These are phyloP conservation scores for Musa acuminata DNA, from an alignment of 176 grass and related monocot genomes.

Conservation along the genomic window DNA sequence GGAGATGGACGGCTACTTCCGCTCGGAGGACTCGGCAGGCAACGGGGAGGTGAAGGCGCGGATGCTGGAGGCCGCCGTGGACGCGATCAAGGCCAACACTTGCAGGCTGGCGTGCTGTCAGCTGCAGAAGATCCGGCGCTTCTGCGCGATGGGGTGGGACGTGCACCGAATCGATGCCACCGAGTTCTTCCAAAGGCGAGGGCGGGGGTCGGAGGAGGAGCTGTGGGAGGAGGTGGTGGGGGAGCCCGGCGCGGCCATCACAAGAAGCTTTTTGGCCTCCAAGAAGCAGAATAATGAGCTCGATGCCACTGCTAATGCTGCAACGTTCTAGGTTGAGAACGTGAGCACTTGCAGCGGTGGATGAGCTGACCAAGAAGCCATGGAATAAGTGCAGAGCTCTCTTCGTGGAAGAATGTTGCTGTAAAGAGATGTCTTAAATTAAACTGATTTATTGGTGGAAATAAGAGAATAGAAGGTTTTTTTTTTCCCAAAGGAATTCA, in stretches of 20 bases:
- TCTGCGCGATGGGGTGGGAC: conserved; percentile 37
- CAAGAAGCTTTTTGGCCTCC: neutral
- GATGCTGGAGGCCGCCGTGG: conserved; percentile 40
- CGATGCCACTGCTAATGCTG: too few species aligned
- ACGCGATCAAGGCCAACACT: conserved; percentile 70
- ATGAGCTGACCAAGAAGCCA: too few species aligned
- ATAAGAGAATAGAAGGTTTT: too few species aligned
- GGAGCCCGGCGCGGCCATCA: neutral
- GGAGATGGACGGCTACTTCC: conserved; percentile 55
- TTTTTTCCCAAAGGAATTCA: too few species aligned
- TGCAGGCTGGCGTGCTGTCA: conserved; percentile 48
- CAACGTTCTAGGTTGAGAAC: too few species aligned
- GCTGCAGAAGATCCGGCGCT: conserved; percentile 52
- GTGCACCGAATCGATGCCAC: conserved; percentile 66
- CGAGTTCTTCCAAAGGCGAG: conserved; percentile 38
- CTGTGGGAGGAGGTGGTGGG: conserved; percentile 6
- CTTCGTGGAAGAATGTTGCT: too few species aligned
- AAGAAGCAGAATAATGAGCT: neutral
- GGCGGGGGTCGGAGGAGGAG: conserved; percentile 6
- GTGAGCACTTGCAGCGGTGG: too few species aligned
- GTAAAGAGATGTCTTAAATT: too few species aligned
- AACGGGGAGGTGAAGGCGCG: conserved; percentile 20
- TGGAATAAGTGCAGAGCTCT: too few species aligned
- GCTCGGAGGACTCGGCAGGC: conserved; percentile 17
- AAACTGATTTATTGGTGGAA: too few species aligned